Evolutionary conservation across 2,329 filamentous ascomycete genomes (phyloP).

Genomic region (Pestalotiopsis sp.): DNA sequence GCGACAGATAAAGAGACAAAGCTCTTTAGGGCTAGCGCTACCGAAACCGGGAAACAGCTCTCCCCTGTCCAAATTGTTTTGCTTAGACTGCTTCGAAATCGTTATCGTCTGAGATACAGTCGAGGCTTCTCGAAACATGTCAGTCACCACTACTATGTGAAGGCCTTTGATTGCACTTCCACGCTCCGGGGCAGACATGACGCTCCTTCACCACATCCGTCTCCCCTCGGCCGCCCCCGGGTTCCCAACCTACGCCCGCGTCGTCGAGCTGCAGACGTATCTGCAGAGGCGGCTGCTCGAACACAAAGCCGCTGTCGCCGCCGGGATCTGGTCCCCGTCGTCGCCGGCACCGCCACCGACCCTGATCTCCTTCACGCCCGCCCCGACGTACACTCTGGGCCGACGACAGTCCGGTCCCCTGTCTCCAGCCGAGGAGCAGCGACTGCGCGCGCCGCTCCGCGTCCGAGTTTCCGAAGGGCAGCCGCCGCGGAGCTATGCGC

Average conservation of each 20-base stretch:
- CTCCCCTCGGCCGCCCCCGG: constrained; percentile 28
- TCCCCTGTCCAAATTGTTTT: background rate
- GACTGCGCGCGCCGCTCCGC: constrained; percentile 43
- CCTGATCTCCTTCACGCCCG: constrained; percentile 80
- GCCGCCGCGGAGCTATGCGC: constrained; percentile 37
- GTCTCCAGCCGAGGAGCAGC: constrained; percentile 42
- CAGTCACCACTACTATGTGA: background rate
- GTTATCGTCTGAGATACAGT: too few relatives aligned
- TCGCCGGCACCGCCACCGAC: constrained; percentile 60
- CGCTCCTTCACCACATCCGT: constrained; percentile 34
- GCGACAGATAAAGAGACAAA: background rate
- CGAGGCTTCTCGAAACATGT: too few relatives aligned
- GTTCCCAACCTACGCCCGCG: constrained; percentile 38
- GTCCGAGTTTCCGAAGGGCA: constrained; percentile 27
- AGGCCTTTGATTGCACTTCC: background rate
- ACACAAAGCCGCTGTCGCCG: constrained; percentile 47
- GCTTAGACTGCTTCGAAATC: background rate
- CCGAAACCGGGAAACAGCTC: background rate
- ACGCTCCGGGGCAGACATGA: background rate
- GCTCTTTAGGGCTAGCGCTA: background rate
- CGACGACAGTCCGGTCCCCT: constrained; percentile 68
- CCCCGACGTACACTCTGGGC: constrained; percentile 86
- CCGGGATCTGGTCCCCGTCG: constrained; percentile 19
- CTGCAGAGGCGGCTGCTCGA: constrained; percentile 55
- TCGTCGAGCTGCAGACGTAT: constrained; percentile 37